These are phyloP conservation scores for Bombardia bombarda DNA, from an alignment of 495 filamentous ascomycete genomes.

Conservation along the genomic window DNA sequence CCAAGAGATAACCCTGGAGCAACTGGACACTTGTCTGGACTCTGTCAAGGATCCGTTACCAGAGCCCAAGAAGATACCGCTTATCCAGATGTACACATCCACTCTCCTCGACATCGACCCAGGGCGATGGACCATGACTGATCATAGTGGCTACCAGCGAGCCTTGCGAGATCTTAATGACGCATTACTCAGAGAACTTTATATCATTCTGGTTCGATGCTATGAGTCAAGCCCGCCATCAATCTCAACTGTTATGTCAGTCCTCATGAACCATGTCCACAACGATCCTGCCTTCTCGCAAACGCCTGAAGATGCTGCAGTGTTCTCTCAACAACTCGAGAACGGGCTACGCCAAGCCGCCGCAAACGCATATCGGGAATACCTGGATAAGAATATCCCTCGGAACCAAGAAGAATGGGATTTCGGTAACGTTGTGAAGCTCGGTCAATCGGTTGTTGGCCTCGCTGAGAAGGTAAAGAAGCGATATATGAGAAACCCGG, in stretches of 20 bases:
- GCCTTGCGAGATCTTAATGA: conserved; percentile 71
- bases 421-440: conserved; percentile 75
- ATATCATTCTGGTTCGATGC: conserved; percentile 74
- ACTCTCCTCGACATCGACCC: conserved; percentile 36
- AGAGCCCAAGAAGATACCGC: conserved; percentile 45
- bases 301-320: conserved; percentile 56
- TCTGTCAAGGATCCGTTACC: conserved; percentile 63
- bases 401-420: conserved; percentile 71
- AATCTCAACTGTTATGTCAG: conserved; percentile 70
- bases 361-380: conserved; percentile 59
- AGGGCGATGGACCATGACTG: conserved; percentile 69
- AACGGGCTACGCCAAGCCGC: conserved; percentile 69
- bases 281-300: conserved; percentile 67
- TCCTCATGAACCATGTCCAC: conserved; percentile 78
- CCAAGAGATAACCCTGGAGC: conserved; percentile 71
- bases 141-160: conserved; percentile 67
- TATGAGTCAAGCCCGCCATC: conserved; percentile 79
- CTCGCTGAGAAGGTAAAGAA: conserved; percentile 83
- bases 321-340: conserved; percentile 60
- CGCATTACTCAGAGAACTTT: conserved; percentile 78
- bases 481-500: conserved; percentile 79
- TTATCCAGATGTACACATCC: conserved; percentile 29
- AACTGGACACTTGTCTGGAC: conserved; percentile 74
- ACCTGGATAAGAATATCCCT: conserved; percentile 66
- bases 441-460: conserved; percentile 76